Evolutionary conservation across 2,329 filamentous ascomycete genomes (phyloP).

Genomic region (Botrytis hyacinthi): DNA sequence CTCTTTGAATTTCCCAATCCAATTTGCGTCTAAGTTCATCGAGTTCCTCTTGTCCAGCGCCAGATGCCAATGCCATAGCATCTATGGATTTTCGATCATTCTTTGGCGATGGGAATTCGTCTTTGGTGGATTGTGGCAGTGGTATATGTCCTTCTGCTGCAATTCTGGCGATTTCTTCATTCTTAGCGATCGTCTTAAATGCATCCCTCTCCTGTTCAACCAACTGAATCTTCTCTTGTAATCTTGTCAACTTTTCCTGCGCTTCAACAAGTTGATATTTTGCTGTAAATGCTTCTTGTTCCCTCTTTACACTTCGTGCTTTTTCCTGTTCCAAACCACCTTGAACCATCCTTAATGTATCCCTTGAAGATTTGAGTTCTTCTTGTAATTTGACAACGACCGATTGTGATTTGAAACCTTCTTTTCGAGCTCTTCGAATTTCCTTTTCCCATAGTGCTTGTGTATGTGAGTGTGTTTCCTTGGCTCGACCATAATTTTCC

Average conservation of each 20-base stretch:
- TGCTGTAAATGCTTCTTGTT: constrained; percentile 68
- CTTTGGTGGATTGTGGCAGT: constrained; percentile 48
- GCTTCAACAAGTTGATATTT: constrained; percentile 63
- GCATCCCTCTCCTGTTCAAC: constrained; percentile 74
- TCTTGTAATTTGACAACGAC: constrained; percentile 69
- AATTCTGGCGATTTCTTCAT: constrained; percentile 70
- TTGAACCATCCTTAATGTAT: constrained; percentile 52
- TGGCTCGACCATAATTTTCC: constrained; percentile 69
- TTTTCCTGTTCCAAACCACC: constrained; percentile 62
- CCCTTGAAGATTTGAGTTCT: constrained; percentile 63
- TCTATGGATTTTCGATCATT: constrained; percentile 49
- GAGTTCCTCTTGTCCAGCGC: constrained; percentile 48
- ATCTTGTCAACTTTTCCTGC: constrained; percentile 65
- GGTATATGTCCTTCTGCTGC: constrained; percentile 70
- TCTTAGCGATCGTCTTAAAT: constrained; percentile 67
- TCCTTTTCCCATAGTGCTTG: constrained; percentile 72
- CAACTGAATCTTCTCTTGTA: constrained; percentile 60
- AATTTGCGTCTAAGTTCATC: constrained; percentile 47
- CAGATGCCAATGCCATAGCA: constrained; percentile 53
- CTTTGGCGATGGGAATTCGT: constrained; percentile 61
- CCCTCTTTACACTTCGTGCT: constrained; percentile 57
- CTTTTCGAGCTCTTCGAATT: constrained; percentile 66
- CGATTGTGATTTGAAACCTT: constrained; percentile 73
- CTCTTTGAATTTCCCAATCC: constrained; percentile 52
- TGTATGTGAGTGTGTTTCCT: constrained; percentile 66